phyloP scores from a whole-genome alignment of 2,329 filamentous ascomycete species.

The Canariomyces notabilis region DNA sequence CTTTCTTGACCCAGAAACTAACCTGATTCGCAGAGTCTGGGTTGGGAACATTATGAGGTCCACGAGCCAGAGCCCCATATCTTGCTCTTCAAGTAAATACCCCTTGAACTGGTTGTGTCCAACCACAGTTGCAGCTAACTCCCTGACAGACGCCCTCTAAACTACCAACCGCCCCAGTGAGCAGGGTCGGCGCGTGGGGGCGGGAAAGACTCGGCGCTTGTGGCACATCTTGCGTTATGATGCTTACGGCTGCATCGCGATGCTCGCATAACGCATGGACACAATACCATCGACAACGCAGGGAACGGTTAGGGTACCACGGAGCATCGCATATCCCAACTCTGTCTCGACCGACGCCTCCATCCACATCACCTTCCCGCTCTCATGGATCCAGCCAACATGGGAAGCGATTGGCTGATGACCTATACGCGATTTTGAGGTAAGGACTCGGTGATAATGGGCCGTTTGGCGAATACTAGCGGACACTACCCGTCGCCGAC shows the following conservation, averaged over 20 bases:
- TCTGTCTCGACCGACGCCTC: not conserved
- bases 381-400: not conserved
- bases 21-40: constrained; percentile 65
- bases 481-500: not conserved
- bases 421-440: not conserved
- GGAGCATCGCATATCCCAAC: not conserved
- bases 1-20: not conserved
- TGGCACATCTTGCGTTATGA: constrained; percentile 26
- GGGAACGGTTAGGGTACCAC: constrained; percentile 1
- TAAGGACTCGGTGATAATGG: not conserved
- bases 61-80: constrained; percentile 99
- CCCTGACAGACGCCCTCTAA: constrained; percentile 66
- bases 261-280: constrained; percentile 15
- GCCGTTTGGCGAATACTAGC: not conserved
- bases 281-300: constrained; percentile 9
- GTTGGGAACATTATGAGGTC: constrained; percentile 99
- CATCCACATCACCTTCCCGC: not conserved
- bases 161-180: constrained; percentile 66
- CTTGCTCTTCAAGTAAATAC: constrained; percentile 88
- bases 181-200: not conserved
- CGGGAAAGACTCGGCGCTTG: constrained; percentile 17
- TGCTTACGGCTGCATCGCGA: constrained; percentile 28
- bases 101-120: not conserved
- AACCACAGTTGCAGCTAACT: constrained; percentile 8
- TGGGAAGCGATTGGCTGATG: not conserved